These are phyloP conservation scores for Calonectria leucothoes DNA, from an alignment of 2,329 filamentous ascomycete species.

Conservation along the genomic window DNA sequence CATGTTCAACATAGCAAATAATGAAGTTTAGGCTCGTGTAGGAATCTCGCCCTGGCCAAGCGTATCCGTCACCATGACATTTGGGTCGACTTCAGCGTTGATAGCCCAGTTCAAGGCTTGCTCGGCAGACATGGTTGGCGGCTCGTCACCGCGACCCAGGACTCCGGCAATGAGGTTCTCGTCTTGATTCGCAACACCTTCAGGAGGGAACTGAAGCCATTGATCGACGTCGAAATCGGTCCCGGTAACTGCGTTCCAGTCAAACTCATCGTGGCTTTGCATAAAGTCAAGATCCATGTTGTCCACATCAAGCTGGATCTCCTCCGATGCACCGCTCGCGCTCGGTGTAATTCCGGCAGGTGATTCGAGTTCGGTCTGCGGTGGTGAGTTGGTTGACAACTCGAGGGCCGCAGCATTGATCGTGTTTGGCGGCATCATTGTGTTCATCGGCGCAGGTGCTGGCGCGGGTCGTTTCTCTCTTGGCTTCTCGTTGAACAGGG, in stretches of 20 bases:
- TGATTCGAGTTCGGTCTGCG: conserved; percentile 58
- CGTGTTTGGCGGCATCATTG: conserved; percentile 52
- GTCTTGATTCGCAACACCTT: conserved; percentile 56
- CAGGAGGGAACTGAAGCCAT: conserved; percentile 68
- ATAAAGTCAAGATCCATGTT: conserved; percentile 60
- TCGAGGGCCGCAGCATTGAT: conserved; percentile 51
- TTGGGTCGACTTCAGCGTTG: conserved; percentile 40
- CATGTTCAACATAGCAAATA: neutral
- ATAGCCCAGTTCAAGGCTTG: conserved; percentile 45
- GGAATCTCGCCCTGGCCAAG: conserved; percentile 28
- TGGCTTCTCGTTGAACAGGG: conserved; percentile 50
- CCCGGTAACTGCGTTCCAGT: conserved; percentile 64
- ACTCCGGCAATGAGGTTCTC: conserved; percentile 51
- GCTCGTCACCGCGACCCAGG: conserved; percentile 41
- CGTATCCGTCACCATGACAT: conserved; percentile 24
- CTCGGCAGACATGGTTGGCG: conserved; percentile 42
- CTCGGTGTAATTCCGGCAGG: conserved; percentile 56
- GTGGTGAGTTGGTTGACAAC: conserved; percentile 54
- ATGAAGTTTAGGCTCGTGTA: conserved; percentile 30
- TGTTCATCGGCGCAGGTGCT: conserved; percentile 24
- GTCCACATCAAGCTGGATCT: conserved; percentile 48
- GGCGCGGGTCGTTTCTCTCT: conserved; percentile 31
- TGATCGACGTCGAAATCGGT: conserved; percentile 69
- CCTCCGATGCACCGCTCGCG: conserved; percentile 57
- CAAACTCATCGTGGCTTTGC: conserved; percentile 61